phyloP scores from a whole-genome alignment of 305 asterid species.

The Andrographis paniculata region DNA sequence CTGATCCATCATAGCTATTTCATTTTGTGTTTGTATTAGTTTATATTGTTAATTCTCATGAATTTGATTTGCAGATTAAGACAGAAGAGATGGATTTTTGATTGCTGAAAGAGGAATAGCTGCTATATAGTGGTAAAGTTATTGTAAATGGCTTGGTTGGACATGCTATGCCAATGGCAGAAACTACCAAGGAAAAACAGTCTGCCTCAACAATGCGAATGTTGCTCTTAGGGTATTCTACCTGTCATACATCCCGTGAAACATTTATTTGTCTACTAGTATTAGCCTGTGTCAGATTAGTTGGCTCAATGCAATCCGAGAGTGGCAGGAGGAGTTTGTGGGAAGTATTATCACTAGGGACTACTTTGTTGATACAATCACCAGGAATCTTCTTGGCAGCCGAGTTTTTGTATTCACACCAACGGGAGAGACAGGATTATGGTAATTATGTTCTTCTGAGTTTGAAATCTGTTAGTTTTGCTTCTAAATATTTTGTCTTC shows the following conservation, averaged over 20 bases:
- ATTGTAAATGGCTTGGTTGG: slow-evolving; percentile 77
- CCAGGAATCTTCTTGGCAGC: slow-evolving; percentile 87
- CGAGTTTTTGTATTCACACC: slow-evolving; percentile 94
- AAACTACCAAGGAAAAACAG: slow-evolving; percentile 51
- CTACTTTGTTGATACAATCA: slow-evolving; percentile 85
- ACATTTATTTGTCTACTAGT: slow-evolving; percentile 15
- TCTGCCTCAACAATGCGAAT: slow-evolving; percentile 85
- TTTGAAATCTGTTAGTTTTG: not conserved
- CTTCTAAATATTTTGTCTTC: slow-evolving; percentile 14
- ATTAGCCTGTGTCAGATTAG: slow-evolving; percentile 48
- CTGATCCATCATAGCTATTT: slow-evolving; percentile 2
- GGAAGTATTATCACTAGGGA: slow-evolving; percentile 95
- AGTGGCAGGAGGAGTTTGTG: slow-evolving; percentile 97
- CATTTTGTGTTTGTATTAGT: not conserved
- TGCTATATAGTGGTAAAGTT: slow-evolving; percentile 76
- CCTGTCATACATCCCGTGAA: slow-evolving; percentile 1
- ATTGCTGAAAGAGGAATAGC: slow-evolving; percentile 94
- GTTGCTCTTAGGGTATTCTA: slow-evolving; percentile 72
- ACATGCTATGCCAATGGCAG: slow-evolving; percentile 46
- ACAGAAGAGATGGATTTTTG: slow-evolving; percentile 95
- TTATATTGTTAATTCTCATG: not conserved
- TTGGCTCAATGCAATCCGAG: slow-evolving; percentile 96
- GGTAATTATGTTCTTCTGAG: slow-evolving; percentile 7
- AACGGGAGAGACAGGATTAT: slow-evolving; percentile 66
- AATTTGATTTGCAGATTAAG: slow-evolving; percentile 49